Evolutionary conservation across 106 monocot genomes (phyloP), one percentile per base, ranked within the genome.

Genomic region (Posidonia australis): DNA sequence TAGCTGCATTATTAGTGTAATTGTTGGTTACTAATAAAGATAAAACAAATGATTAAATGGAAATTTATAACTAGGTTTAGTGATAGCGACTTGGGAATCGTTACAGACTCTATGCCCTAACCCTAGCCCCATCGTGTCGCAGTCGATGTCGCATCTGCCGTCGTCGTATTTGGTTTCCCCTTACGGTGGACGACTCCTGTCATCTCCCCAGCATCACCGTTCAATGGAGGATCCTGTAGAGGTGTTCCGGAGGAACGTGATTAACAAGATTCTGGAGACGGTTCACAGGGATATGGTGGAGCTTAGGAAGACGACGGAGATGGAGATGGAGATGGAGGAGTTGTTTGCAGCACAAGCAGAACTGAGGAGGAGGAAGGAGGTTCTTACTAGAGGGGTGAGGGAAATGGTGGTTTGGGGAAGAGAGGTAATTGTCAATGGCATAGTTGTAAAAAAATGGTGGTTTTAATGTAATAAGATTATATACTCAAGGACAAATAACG

Each of bases 201-300:
- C 48, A 22, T 76, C 70, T 9, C 65, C 71, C 1, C 59, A 56
- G 44, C 55, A 31, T 5, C 25, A 51, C 20, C 70, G 66, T 1
- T 42, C 70, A 9, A 68, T 66, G 7, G 87, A 88, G 46, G 87
- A 88, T 55, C 73, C 80, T 0, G 66, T 72, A 0, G 87, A 83
- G 58, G 87, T 84, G 0, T 86, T 59, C 78, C 74, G 84, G 23
- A 70, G 94, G 46, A 96, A 90, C 66, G 86, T 86, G 2, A 84
- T 90, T 45, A 70, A 49, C 46, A 96, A 90, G 78, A 54, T 96
- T 17, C 18, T 90, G 5, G 82, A 84, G 28, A 55, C n/a, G 42
- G 80, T 80, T 13, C 82, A 87, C n/a, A 78, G 46, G 0, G 90
- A 96, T 18, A 62, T 70, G 0, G 48, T 66, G 0, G 58, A 13